Evolutionary conservation across 345 rosid genomes (phyloP).

Genomic region (Camelina hispida): DNA sequence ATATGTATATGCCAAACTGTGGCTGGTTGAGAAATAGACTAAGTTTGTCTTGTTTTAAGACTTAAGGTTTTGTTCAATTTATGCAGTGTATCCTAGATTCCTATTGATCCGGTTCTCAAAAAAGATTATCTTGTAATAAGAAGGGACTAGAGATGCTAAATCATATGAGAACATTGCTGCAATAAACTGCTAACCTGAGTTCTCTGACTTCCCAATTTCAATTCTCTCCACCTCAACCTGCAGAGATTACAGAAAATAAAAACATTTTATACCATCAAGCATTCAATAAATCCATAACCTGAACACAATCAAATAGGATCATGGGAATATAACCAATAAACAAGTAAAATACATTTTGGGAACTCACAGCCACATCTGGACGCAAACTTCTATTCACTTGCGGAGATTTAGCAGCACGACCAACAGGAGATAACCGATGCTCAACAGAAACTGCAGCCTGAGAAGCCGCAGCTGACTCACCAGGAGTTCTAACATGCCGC

Average conservation of each 20-base stretch:
- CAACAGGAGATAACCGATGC: constrained; percentile 59
- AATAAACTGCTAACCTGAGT: constrained; percentile 41
- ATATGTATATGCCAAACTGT: constrained; percentile 11
- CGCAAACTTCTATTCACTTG: constrained; percentile 48
- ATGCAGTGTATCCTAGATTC: background rate
- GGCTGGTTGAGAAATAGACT: background rate
- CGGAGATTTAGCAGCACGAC: constrained; percentile 54
- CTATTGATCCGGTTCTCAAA: background rate
- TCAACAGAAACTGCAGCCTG: constrained; percentile 51
- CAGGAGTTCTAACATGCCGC: constrained; percentile 66
- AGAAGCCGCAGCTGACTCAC: constrained; percentile 65
- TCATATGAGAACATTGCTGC: background rate
- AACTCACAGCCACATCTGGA: constrained; percentile 63
- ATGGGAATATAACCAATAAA: background rate
- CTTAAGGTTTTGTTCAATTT: background rate
- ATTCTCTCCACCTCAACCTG: constrained; percentile 85
- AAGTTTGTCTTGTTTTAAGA: constrained; percentile 3
- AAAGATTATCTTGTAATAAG: background rate
- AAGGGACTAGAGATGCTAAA: constrained; percentile 7
- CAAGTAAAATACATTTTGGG: background rate
- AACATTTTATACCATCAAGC: constrained; percentile 1
- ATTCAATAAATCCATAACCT: background rate
- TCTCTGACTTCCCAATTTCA: constrained; percentile 57
- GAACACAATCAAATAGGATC: constrained; percentile 5
- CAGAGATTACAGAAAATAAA: background rate